These are phyloP conservation scores for Aspergillus pseudoviridinutans DNA, from an alignment of 2,329 filamentous ascomycete species.

Conservation along the genomic window DNA sequence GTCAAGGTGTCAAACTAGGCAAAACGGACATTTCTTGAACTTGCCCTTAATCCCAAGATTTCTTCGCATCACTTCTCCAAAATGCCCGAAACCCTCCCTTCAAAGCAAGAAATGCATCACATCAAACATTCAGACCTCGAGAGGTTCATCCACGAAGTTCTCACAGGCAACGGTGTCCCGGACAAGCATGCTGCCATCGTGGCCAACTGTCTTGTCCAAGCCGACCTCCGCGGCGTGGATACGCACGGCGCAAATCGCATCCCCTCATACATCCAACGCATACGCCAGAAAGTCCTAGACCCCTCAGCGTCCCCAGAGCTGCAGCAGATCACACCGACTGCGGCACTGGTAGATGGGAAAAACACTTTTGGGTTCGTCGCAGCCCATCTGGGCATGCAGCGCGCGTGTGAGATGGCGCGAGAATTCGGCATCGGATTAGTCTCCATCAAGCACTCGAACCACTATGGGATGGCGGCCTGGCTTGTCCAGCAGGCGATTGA, in stretches of 20 bases:
- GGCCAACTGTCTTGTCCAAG: conserved; percentile 64
- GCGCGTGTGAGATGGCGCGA: conserved; percentile 63
- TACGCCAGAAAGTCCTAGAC: conserved; percentile 66
- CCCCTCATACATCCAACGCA: conserved; percentile 70
- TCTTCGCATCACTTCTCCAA: no score
- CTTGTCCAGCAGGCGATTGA: conserved; percentile 73
- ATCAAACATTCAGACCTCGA: not conserved
- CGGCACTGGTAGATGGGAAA: conserved; percentile 62
- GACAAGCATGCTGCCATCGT: conserved; percentile 57
- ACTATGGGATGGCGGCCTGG: conserved; percentile 82
- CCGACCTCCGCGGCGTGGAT: conserved; percentile 74
- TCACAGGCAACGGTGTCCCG: conserved; percentile 52
- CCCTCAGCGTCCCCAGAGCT: conserved; percentile 57
- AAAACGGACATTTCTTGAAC: no score
- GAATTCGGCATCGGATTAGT: conserved; percentile 70
- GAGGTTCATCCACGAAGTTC: conserved; percentile 23
- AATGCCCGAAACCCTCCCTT: no score
- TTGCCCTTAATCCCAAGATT: no score
- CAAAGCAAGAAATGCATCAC: no score
- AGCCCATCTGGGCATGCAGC: conserved; percentile 61
- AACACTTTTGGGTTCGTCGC: conserved; percentile 76
- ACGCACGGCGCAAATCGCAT: conserved; percentile 76
- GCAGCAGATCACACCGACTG: conserved; percentile 63
- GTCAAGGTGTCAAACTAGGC: no score
- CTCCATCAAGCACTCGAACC: conserved; percentile 70